Base-by-base conservation (phyloP, 1,284 basidiomycete genomes). In the Ceratobasidium sp. region DNA sequence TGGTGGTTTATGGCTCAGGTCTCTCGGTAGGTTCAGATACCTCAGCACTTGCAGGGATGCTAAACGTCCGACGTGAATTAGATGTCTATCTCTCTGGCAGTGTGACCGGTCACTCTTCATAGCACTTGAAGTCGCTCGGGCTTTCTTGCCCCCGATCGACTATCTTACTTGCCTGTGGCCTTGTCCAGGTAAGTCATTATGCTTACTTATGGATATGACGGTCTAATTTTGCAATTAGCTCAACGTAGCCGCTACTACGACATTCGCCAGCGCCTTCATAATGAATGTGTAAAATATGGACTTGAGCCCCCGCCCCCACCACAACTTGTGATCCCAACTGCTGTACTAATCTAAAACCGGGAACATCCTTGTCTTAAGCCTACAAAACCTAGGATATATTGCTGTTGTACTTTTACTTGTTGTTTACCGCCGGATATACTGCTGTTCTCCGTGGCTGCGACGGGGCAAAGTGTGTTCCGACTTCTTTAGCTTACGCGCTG, bases 1-100 rank as follows among this genome's bases (percentile, higher is more conserved):
- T 92, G 92, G 84, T 94, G 92, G 92, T 93, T 93, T 82, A 92
- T 93, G 91, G 88, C 88, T 17, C 92, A 94, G 82, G 88, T 93
- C 62, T 87, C 86, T 79, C 87, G 91, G 92, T 91, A 80, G 70
- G 85, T 28, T 59, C 40, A n/a, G 56, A 38, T 59, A 40, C 52
- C 12, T 57, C 12, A 1, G 13, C 28, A 13, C 40, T 40, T 59
- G 3, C 56, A 9, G 46, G 17, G 13, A 44, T 46, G n/a, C 26
- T 77, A 42, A 71, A 20, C 76, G 57, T 70, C 33, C n/a, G 66
- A 65, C 65, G 48, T 79, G 70, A 81, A 46, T n/a, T 46, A 92
- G 91, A 78, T 87, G 89, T 6, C 82, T 94, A 67, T 86, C 86
- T 2, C 84, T 94, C 57, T 94, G 91, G 90, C 85, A 89, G 78